Percentiles rank a stretch among this genome's conserved stretches.
Conservation (phyloP, 306 rosid species). For the Myrica gale region DNA sequence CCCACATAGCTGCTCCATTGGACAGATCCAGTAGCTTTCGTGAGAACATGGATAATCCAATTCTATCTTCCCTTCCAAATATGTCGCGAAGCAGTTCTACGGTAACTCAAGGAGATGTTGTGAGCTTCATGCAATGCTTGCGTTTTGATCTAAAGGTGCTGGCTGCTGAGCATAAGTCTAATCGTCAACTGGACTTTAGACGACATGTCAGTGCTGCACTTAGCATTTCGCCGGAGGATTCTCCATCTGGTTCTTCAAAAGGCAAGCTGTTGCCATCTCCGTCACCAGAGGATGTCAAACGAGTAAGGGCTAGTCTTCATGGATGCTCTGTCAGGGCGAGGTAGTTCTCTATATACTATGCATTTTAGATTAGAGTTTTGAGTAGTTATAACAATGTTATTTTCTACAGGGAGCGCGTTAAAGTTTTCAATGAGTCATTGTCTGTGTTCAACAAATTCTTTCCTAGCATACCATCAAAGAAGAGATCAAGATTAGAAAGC, state of each 20-base stretch:
- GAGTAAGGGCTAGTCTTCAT: slow-evolving; percentile 51
- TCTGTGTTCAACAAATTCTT: slow-evolving; percentile 73
- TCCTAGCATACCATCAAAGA: slow-evolving; percentile 76
- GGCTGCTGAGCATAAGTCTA: slow-evolving; percentile 71
- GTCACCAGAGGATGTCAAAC: slow-evolving; percentile 73
- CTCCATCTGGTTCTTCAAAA: slow-evolving; percentile 77
- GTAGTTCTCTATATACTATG: slow-evolving; percentile 55
- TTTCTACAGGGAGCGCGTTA: slow-evolving; percentile 73
- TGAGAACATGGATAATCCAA: slow-evolving; percentile 78
- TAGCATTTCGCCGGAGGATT: slow-evolving; percentile 76
- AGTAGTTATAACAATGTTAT: slow-evolving; percentile 37
- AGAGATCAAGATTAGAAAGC: slow-evolving; percentile 89
- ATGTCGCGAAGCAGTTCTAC: slow-evolving; percentile 77
- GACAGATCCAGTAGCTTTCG: slow-evolving; percentile 94
- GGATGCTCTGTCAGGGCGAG: slow-evolving; percentile 69
- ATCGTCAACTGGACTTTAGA: slow-evolving; percentile 68
- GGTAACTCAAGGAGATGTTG: slow-evolving; percentile 64
- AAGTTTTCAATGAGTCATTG: slow-evolving; percentile 73
- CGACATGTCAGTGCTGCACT: slow-evolving; percentile 59
- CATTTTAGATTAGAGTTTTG: slow-evolving; percentile 28
- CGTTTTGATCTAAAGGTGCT: slow-evolving; percentile 71
- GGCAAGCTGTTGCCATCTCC: slow-evolving; percentile 65
- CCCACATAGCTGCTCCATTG: slow-evolving; percentile 76
- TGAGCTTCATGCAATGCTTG: slow-evolving; percentile 55
- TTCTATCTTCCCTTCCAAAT: slow-evolving; percentile 77